Evolutionary conservation across 2,329 filamentous ascomycete genomes (phyloP), one percentile per base, ranked within the genome.

Genomic region (Xylariaceae sp.): DNA sequence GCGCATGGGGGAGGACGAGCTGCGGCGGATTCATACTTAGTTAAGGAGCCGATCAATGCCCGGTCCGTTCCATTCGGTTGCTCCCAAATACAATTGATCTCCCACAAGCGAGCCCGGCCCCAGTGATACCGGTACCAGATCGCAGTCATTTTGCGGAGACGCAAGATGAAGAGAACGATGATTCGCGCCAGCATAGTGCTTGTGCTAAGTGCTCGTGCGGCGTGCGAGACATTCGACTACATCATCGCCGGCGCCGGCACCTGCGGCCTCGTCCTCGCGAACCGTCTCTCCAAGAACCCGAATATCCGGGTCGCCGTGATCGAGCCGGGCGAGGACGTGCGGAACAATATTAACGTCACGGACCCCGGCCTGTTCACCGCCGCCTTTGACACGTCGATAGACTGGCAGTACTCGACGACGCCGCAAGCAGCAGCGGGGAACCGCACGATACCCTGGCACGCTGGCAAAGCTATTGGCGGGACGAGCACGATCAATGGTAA

Each of bases 401-500:
- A 75, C 59, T 77, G 73, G 70, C 65, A 69, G 21, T 77, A 74
- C 43, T 54, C 60, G 23, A 72, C 70, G 3, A 68, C 67, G 4
- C 65, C 69, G 4, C 75, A 78, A 61, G 41, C 49, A 0, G 60
- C 63, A 8, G 70, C 67, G 3, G 65, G 47, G 14, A 76, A 70
- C 62, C 73, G 69, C 48, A 62, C 65, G 14, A 68, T 77, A 36
- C 61, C 56, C 56, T 72, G 69, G 45, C 70, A 70, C 36, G 71
- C 68, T 14, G 78, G 71, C 37, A 75, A 70, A 60, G 77, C 69
- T 1, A 75, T 72, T 55, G 78, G 75, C 1, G 76, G 76, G 7
- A 75, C 74, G 3, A 76, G 71, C 53, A 67, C 72, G 23, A 76
- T 78, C 36, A 78, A 78, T 45, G 75, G 75, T 75, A 63, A 14